Evolutionary conservation across 306 rosid species (phyloP).

Genomic region (Bauhinia variegata): DNA sequence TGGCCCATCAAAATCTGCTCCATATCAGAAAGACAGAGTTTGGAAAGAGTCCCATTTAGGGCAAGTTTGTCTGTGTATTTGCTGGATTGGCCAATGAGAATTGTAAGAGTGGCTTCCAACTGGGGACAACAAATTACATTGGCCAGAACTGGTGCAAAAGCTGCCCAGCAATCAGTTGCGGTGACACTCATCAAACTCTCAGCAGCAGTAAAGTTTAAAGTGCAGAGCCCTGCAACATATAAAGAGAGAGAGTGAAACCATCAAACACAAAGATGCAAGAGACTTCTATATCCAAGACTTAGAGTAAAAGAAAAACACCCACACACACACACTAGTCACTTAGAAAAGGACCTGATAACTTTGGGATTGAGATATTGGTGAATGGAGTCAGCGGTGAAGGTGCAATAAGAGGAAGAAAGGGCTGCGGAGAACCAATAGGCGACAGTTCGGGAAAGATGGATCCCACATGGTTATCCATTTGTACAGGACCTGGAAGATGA

Average conservation of each 20-base stretch:
- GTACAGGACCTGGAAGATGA: constrained; percentile 38
- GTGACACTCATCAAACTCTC: constrained; percentile 75
- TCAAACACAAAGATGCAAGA: background rate
- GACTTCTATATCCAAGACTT: constrained; percentile 13
- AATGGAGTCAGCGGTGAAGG: constrained; percentile 89
- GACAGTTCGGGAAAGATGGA: constrained; percentile 61
- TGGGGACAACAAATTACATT: constrained; percentile 97
- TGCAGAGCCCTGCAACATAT: constrained; percentile 67
- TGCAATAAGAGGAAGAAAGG: constrained; percentile 90
- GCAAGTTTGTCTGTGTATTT: constrained; percentile 70
- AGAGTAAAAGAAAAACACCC: constrained; percentile 23
- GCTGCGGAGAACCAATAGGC: constrained; percentile 74
- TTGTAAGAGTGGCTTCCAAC: constrained; percentile 86
- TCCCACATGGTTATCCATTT: constrained; percentile 44
- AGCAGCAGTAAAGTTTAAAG: constrained; percentile 75
- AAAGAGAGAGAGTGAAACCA: constrained; percentile 13
- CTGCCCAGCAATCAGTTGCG: constrained; percentile 83
- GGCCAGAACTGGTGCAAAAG: constrained; percentile 81
- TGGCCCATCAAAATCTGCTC: constrained; percentile 87
- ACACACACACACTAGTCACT: background rate
- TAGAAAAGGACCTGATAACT: constrained; percentile 74
- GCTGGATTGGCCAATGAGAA: constrained; percentile 88
- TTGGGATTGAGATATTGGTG: constrained; percentile 73
- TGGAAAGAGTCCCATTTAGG: constrained; percentile 65
- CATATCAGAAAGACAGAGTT: constrained; percentile 77